These are phyloP conservation scores for Fusarium paranaense DNA, from an alignment of 2,329 filamentous ascomycete species.

Conservation along the genomic window DNA sequence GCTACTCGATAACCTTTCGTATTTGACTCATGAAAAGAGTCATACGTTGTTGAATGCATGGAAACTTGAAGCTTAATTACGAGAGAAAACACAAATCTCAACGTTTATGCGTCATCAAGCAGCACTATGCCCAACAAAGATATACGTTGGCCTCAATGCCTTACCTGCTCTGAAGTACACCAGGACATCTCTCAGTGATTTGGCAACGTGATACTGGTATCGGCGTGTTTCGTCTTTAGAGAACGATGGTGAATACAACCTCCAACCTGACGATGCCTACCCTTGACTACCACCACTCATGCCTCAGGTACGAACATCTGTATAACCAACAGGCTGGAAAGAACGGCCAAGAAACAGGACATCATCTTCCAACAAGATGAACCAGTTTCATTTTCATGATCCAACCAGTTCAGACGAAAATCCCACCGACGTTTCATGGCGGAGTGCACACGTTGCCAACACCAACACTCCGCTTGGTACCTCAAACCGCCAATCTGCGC, in stretches of 20 bases:
- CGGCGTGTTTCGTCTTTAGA: too few relatives aligned
- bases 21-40: neutral
- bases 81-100: neutral
- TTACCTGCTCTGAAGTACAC: neutral
- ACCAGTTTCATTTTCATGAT: neutral
- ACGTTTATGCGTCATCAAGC: neutral
- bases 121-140: neutral
- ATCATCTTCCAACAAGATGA: neutral
- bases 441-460: neutral
- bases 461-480: neutral
- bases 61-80: neutral
- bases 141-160: neutral
- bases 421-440: neutral
- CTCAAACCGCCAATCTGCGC: conserved; percentile 8
- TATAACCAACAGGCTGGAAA: neutral
- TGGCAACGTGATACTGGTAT: neutral
- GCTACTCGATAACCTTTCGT: neutral
- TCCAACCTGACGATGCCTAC: neutral
- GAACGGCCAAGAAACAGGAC: neutral
- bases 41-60: neutral
- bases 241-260: neutral
- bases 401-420: neutral
- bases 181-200: too few relatives aligned
- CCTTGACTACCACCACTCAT: neutral
- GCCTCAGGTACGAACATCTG: neutral